Base-by-base conservation (phyloP, 2,329 filamentous ascomycete species). In the Dactylellina cionopaga region DNA sequence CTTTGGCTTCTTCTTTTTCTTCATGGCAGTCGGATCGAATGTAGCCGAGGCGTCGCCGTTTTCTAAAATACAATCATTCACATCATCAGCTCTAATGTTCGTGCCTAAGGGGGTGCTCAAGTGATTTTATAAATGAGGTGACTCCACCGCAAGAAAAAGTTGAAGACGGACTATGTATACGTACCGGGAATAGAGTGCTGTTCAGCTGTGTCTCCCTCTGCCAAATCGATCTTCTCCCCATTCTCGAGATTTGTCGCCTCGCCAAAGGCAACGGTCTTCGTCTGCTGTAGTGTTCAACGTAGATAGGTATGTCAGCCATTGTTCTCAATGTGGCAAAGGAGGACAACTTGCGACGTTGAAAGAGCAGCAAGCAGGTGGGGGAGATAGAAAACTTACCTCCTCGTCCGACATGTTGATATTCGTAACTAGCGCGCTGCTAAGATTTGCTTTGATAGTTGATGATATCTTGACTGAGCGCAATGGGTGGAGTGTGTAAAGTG, bases 1-100 rank as follows among this genome's bases (percentile, higher is more conserved):
- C 63, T 55, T 77, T 76, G 49, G 74, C 77, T 76, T 78, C 78
- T 74, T 78, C 76, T 74, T 59, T 43, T 74, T 51, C 56, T 76
- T 77, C 71, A 78, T 77, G 49, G 66, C 75, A 25, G 31, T 64
- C 35, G 69, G 62, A 37, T 63, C 37, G 31, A 73, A 74, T 59
- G 63, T 62, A 43, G 29, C 70, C 10, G 55, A 17, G 31, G 55
- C 29, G n/a, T 63, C 47, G 43, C 54, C 63, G n/a, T 52, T 60
- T 52, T 68, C 63, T 68, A 54, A n/a, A n/a, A n/a, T 15, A 25
- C 51, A 41, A 15, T 39, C 15, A 25, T 9, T 24, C 63, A 54
- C 60, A 1, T 54, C 44, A 27, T 68, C 33, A 68, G 63, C 44
- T 52, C 44, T 54, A 37, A 68, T 59, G 24, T 54, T 54, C 17